Evolutionary conservation across 2,329 filamentous ascomycete species (phyloP), one percentile per base, ranked within the genome.

Genomic region (Alternaria incomplexa): DNA sequence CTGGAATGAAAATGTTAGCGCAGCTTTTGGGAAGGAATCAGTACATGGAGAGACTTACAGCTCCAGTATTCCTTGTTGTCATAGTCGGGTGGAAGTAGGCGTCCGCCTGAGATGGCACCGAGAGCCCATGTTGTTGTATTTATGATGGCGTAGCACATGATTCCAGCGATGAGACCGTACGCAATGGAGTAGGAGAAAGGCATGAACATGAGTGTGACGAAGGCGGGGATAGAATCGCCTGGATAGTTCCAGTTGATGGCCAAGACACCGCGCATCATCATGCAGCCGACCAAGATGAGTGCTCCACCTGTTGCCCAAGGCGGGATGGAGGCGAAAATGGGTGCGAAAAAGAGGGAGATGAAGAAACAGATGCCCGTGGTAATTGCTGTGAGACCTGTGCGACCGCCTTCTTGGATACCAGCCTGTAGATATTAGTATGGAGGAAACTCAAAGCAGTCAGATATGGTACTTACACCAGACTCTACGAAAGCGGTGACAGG

Each of bases 151-250:
- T 96, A 96, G 46, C 88, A 88, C 72, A 90, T 84, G 72, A 96
- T 91, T 47, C 93, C 92, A 2, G 87, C 91, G 68, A 96, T 96
- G 12, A 97, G 85, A 48, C 93, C 93, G 76, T 96, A 92, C 6
- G 93, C 92, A 72, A 96, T 96, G 30, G 89, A 92, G 83, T 96
- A 97, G 1, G 91, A 93, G 81, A 96, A 96, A 0, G 93, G 93
- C 93, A 96, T 96, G 67, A 94, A 83, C 66, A 90, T 88, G 66
- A 96, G 90, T 48, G 91, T 93, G 26, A 96, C 83, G 81, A 96
- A 96, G 1, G 93, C 92, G 0, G 93, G 93, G 30, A 96, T 86
- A 2, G 91, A 90, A 77, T 97, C 93, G 53, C 93, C 93, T 58
- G 92, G 85, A 79, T 97, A 79, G 53, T 85, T 85, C 93, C 93